Base-by-base conservation (phyloP, 2,329 filamentous ascomycete species). In the Neocatenulostroma microsporum region DNA sequence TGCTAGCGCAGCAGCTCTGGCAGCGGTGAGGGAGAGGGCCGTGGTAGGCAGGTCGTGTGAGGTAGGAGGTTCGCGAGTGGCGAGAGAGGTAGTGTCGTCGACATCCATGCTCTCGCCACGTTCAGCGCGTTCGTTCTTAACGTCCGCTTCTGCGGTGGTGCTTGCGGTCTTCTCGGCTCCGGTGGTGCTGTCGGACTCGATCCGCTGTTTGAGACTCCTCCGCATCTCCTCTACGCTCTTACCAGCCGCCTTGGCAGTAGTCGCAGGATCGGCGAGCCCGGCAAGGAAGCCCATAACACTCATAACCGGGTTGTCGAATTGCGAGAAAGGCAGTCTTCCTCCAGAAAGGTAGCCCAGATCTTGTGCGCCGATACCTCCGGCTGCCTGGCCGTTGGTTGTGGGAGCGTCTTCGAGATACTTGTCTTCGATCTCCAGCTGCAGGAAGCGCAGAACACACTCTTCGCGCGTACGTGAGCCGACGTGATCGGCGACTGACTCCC, bases 361-460 rank as follows among this genome's bases (percentile, higher is more conserved):
- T 18, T 42, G 45, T 17, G 49, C 46, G 24, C 39, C 44, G 27
- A 42, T 34, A 13, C 41, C 36, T 6, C 39, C 41, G n/a, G 26
- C 35, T 3, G 43, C 39, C 9, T 82, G 68, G 38, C 76, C 69
- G 37, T 84, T 67, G 6, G 78, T 74, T 66, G 74, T 9, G 28
- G 67, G 47, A 6, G 49, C 43, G 17, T 59, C 62, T 53, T 96
- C 88, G 8, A 95, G 70, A 56, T 95, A 98, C 60, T 94, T 93
- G 67, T 95, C 89, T 61, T 96, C 91, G 44, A 98, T 98, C 50
- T 95, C 89, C 23, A 98, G 72, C 57, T 95, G 87, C 46, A 98
- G 63, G 68, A 98, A 98, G 59, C 95, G 91, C 51, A 96, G 73
- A 12, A 96, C 89, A 60, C 91, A 98, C 65, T 98, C 89, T 61